phyloP scores from a whole-genome alignment of 257 asterid species.

The Solanum virginianum region DNA sequence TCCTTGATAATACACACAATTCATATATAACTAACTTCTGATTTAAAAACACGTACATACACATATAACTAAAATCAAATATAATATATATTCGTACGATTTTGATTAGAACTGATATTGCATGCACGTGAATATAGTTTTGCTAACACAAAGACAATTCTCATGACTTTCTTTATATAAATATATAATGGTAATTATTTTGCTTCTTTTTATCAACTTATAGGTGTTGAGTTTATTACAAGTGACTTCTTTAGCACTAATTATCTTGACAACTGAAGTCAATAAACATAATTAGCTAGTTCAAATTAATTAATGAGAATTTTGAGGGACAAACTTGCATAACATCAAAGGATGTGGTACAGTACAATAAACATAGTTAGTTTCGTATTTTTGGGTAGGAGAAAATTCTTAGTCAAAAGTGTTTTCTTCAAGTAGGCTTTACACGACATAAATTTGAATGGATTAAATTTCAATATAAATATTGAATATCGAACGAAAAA shows the following conservation, averaged over 20 bases:
- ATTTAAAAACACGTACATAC: background rate
- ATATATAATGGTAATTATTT: no score
- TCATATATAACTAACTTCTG: background rate
- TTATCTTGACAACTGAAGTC: background rate
- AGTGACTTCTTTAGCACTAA: background rate
- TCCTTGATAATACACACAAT: background rate
- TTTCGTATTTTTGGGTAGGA: no score
- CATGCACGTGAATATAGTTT: no score
- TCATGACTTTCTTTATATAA: no score
- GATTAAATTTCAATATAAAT: no score
- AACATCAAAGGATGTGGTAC: no score
- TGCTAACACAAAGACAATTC: background rate
- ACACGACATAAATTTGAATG: no score
- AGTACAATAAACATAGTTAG: no score
- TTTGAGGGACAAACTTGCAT: background rate
- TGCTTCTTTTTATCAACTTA: background rate
- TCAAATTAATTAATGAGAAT: background rate
- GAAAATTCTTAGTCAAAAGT: no score
- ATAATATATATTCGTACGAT: rapidly evolving
- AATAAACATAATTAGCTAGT: background rate
- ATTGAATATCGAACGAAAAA: no score
- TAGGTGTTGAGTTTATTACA: background rate
- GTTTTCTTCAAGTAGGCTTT: no score
- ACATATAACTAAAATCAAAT: background rate
- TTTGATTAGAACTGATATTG: no score